Conservation (phyloP, 192 early-diverging fungal genomes). For the Lobosporangium transversale region DNA sequence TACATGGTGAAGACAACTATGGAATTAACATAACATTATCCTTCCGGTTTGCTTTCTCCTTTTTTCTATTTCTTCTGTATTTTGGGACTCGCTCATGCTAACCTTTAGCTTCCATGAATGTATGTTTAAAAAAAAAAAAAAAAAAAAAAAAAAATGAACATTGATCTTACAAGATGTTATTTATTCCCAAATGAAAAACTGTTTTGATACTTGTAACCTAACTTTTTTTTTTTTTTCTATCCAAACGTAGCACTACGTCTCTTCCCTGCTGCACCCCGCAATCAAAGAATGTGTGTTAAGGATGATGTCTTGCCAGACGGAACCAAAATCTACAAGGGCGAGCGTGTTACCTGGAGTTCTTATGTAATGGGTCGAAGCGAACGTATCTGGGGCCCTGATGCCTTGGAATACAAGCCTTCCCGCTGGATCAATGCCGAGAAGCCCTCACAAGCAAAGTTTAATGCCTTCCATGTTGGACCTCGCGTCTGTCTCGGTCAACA, state of each 20-base stretch:
- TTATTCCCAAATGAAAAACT: no score
- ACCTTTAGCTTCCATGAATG: slow-evolving; percentile 18
- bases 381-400: slow-evolving; percentile 72
- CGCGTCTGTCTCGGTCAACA: slow-evolving; percentile 53
- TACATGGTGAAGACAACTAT: not conserved
- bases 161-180: no score
- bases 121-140: no score
- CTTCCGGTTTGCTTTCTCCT: not conserved
- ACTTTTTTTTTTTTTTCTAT: not conserved
- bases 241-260: slow-evolving; percentile 56
- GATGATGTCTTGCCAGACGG: slow-evolving; percentile 74
- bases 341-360: slow-evolving; percentile 57
- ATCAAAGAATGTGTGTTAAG: slow-evolving; percentile 61
- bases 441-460: slow-evolving; percentile 56
- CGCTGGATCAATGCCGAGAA: slow-evolving; percentile 66
- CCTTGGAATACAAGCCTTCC: slow-evolving; percentile 68
- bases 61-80: not conserved
- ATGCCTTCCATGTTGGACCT: slow-evolving; percentile 67
- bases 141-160: no score
- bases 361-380: slow-evolving; percentile 66
- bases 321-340: slow-evolving; percentile 63
- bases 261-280: slow-evolving; percentile 70
- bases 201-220: not conserved
- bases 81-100: not conserved
- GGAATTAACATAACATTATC: not conserved